These are phyloP conservation scores for Amphicarpaea edgeworthii DNA, from an alignment of 306 rosid genomes.

Conservation along the genomic window DNA sequence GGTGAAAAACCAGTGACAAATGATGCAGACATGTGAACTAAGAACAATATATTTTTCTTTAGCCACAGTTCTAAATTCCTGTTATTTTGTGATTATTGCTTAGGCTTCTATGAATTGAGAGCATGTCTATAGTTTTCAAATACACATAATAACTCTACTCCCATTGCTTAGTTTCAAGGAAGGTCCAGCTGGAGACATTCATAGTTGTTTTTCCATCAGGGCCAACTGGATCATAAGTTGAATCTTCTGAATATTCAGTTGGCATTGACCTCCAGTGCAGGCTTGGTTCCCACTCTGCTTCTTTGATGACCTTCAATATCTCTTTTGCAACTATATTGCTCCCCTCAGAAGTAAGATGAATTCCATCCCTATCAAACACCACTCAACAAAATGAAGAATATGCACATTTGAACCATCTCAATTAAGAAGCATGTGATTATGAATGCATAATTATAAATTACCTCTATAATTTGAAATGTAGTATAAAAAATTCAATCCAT, in stretches of 20 bases:
- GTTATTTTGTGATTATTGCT: slow-evolving; percentile 2
- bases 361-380: slow-evolving; percentile 69
- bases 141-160: slow-evolving; percentile 1
- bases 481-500: too few relatives aligned
- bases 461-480: too few relatives aligned
- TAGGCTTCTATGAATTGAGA: slow-evolving; percentile 13
- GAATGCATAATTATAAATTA: too few relatives aligned
- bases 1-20: slow-evolving; percentile 10
- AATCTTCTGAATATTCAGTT: slow-evolving; percentile 62
- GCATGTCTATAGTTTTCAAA: slow-evolving; percentile 1
- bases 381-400: background rate
- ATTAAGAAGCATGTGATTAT: background rate
- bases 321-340: slow-evolving; percentile 74
- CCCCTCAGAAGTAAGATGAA: slow-evolving; percentile 72
- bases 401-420: background rate
- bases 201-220: slow-evolving; percentile 46
- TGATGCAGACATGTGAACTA: background rate
- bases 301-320: slow-evolving; percentile 61
- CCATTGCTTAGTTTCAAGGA: slow-evolving; percentile 19
- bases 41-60: slow-evolving; percentile 2
- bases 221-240: slow-evolving; percentile 48
- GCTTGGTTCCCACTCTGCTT: slow-evolving; percentile 81
- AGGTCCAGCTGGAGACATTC: slow-evolving; percentile 16
- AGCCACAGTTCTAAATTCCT: slow-evolving; percentile 4
- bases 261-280: slow-evolving; percentile 66